phyloP scores from a whole-genome alignment of 2,329 filamentous ascomycete genomes.

The Ascochyta koolunga region DNA sequence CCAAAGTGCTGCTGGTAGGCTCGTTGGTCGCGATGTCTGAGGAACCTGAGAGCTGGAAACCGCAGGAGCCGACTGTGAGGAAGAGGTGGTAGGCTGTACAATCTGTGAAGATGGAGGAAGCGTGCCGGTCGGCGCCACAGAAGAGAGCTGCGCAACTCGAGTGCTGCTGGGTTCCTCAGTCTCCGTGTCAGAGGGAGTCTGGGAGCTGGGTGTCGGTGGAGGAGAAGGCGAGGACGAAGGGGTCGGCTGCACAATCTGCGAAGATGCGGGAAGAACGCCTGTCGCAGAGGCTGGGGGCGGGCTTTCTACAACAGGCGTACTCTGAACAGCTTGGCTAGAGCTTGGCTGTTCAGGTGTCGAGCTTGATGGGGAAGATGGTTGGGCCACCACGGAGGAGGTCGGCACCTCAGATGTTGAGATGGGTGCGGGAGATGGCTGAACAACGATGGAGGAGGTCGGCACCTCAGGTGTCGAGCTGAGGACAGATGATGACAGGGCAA shows the following conservation, averaged over 20 bases:
- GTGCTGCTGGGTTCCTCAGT: conserved; percentile 4
- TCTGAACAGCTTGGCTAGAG: neutral
- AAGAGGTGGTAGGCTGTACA: neutral
- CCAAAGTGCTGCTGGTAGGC: too few species aligned
- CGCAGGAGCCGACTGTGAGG: too few species aligned
- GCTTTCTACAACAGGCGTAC: neutral
- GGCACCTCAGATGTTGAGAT: neutral
- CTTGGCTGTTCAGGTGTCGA: neutral
- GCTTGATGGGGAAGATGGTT: neutral
- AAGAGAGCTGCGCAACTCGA: neutral
- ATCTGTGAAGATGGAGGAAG: conserved; percentile 6
- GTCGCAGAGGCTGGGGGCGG: neutral
- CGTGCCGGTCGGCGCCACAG: conserved; percentile 1
- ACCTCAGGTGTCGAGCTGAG: conserved; percentile 1
- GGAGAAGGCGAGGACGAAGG: conserved; percentile 3
- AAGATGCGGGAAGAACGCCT: neutral
- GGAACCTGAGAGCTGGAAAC: too few species aligned
- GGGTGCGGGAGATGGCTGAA: neutral
- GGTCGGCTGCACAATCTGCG: conserved; percentile 6
- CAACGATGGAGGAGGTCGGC: neutral
- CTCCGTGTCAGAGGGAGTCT: conserved; percentile 12
- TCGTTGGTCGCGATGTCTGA: too few species aligned
- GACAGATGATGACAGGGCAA: neutral
- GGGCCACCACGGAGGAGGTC: neutral
- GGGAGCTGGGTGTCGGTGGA: conserved; percentile 11